These are phyloP conservation scores for Magnolia changhungtana DNA, from an alignment of 164 flowering plant genomes.

Conservation along the genomic window DNA sequence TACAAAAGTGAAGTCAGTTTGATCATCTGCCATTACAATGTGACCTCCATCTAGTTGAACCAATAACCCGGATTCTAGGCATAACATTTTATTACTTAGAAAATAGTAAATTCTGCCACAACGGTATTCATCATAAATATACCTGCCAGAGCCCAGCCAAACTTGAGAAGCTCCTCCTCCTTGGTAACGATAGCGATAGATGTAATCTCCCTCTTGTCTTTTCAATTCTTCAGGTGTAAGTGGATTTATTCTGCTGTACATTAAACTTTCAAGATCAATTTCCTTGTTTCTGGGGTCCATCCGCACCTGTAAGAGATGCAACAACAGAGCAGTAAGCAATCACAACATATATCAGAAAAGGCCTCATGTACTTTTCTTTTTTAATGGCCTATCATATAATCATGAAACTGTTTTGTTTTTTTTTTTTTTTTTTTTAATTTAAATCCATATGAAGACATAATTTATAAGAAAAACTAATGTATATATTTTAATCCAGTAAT, in stretches of 20 bases:
- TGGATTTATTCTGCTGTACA: slow-evolving; percentile 50
- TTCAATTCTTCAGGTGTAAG: slow-evolving; percentile 77
- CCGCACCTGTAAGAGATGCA: slow-evolving; percentile 56
- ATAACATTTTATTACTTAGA: not conserved
- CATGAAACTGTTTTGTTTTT: not conserved
- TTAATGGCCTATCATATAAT: no score
- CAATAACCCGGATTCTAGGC: not conserved
- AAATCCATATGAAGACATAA: not conserved
- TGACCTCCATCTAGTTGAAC: not conserved
- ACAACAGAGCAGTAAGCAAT: not conserved
- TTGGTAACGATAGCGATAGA: slow-evolving; percentile 85
- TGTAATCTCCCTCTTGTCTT: slow-evolving; percentile 84
- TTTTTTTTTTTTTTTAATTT: no score
- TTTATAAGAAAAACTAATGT: not conserved
- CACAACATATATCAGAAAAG: not conserved
- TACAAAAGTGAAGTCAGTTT: not conserved
- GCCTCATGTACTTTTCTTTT: no score
- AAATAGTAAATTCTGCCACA: not conserved
- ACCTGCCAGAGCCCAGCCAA: slow-evolving; percentile 96
- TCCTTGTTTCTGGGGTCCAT: slow-evolving; percentile 94
- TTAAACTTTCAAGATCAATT: slow-evolving; percentile 66
- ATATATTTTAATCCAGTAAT: not conserved
- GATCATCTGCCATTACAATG: no score
- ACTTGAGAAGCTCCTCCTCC: slow-evolving; percentile 99
- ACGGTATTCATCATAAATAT: slow-evolving; percentile 6